Percentiles rank a stretch among this genome's conserved stretches.
These are phyloP conservation scores for Ceratocystiopsis sp. DNA, from an alignment of 2,329 filamentous ascomycete genomes.

Conservation along the genomic window DNA sequence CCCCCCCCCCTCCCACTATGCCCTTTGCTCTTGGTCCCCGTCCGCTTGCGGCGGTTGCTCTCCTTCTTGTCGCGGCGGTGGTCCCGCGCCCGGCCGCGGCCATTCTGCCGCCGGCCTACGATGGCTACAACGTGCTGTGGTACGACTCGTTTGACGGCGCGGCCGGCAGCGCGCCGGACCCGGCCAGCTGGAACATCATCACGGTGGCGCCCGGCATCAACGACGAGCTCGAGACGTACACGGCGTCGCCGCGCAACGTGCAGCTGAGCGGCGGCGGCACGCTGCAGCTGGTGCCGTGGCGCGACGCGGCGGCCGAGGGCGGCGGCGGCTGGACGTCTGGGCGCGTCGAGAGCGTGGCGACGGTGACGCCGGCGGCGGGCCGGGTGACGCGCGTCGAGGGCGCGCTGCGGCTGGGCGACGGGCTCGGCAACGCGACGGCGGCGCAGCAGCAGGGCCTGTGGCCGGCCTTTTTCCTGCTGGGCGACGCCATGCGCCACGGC, in stretches of 20 bases:
- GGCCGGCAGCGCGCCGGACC: slow-evolving; percentile 18
- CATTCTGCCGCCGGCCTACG: slow-evolving; percentile 21
- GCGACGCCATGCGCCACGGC: slow-evolving; percentile 29
- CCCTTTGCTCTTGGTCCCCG: too few species aligned
- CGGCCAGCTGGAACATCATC: slow-evolving; percentile 25
- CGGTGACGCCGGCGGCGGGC: slow-evolving; percentile 28
- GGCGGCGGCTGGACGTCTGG: slow-evolving; percentile 33
- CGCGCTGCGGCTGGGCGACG: slow-evolving; percentile 26
- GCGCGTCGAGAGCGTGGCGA: slow-evolving; percentile 32
- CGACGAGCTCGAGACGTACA: slow-evolving; percentile 34
- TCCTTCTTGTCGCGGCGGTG: not conserved
- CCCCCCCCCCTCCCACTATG: too few species aligned
- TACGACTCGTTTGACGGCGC: slow-evolving; percentile 25
- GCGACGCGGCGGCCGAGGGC: slow-evolving; percentile 20
- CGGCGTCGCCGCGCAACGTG: slow-evolving; percentile 26
- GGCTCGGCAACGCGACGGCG: slow-evolving; percentile 12
- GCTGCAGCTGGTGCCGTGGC: slow-evolving; percentile 32
- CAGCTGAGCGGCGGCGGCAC: slow-evolving; percentile 32
- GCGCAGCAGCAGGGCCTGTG: slow-evolving; percentile 34
- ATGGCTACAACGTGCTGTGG: slow-evolving; percentile 23
- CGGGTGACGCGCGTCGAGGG: slow-evolving; percentile 29
- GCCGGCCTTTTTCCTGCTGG: slow-evolving; percentile 43
- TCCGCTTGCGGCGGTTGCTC: too few species aligned
- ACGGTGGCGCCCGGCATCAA: slow-evolving; percentile 45
- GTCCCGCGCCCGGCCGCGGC: slow-evolving; percentile 17